These are phyloP conservation scores for Rosa rugosa DNA, from an alignment of 306 rosid genomes.

Conservation along the genomic window DNA sequence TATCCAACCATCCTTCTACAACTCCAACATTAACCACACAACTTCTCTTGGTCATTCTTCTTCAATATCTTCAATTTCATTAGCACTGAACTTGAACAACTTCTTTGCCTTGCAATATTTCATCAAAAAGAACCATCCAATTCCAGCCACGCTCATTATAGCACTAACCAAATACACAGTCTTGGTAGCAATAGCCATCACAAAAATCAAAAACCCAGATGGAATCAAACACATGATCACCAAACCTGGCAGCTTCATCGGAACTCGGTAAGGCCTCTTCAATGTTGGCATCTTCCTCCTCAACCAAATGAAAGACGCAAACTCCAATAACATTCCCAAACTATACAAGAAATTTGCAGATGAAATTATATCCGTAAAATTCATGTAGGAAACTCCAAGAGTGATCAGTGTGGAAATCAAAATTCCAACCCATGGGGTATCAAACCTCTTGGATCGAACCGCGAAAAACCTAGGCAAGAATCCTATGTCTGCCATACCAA, in stretches of 20 bases:
- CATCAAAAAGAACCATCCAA: slow-evolving; percentile 33
- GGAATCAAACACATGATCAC: slow-evolving; percentile 37
- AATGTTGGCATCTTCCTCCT: slow-evolving; percentile 30
- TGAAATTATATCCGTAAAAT: slow-evolving; percentile 28
- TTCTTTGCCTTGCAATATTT: slow-evolving; percentile 24
- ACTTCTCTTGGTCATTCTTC: slow-evolving; percentile 13
- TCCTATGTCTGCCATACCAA: slow-evolving; percentile 38
- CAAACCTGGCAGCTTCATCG: slow-evolving; percentile 26
- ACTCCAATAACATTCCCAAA: slow-evolving; percentile 37
- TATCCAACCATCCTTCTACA: background rate
- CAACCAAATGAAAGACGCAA: slow-evolving; percentile 34
- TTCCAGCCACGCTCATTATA: slow-evolving; percentile 19
- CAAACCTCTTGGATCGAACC: slow-evolving; percentile 12
- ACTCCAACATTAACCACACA: background rate
- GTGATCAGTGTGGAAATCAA: slow-evolving; percentile 18
- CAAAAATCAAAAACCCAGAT: slow-evolving; percentile 29
- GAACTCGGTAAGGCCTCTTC: slow-evolving; percentile 27
- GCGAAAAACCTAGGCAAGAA: slow-evolving; percentile 31
- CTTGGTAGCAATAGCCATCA: slow-evolving; percentile 34
- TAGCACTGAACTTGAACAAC: slow-evolving; percentile 1
- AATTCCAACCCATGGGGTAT: slow-evolving; percentile 34
- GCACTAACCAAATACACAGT: slow-evolving; percentile 30
- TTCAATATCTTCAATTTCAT: slow-evolving; percentile 26
- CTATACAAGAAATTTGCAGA: slow-evolving; percentile 41
- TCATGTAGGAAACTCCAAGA: slow-evolving; percentile 26